Percentiles rank a stretch among this genome's conserved stretches.
These are phyloP conservation scores for Sporothrix pallida DNA, from an alignment of 2,329 filamentous ascomycete species.

Conservation along the genomic window DNA sequence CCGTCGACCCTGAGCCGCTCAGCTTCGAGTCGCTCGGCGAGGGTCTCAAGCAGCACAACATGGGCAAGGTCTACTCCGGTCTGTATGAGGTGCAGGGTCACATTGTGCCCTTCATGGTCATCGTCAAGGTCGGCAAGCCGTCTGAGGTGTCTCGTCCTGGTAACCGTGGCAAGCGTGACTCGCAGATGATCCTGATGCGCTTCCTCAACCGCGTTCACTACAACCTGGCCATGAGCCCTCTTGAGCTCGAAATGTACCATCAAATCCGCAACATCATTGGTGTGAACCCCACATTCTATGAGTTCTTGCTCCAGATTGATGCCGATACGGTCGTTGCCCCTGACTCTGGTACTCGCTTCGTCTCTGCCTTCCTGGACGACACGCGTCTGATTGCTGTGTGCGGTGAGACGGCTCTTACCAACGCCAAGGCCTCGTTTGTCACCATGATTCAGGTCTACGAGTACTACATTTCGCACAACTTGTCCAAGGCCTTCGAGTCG, in stretches of 20 bases:
- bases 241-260: constrained; percentile 98
- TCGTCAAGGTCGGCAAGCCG: constrained; percentile 97
- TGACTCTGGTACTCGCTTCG: constrained; percentile 90
- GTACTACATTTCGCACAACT: constrained; percentile 98
- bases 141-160: constrained; percentile 93
- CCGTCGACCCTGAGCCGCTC: constrained; percentile 90
- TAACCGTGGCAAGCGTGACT: constrained; percentile 99
- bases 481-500: constrained; percentile 96
- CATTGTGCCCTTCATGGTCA: constrained; percentile 94
- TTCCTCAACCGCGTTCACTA: constrained; percentile 99
- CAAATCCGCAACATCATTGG: constrained; percentile 99
- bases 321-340: constrained; percentile 92
- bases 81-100: constrained; percentile 97
- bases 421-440: constrained; percentile 89
- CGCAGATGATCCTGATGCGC: constrained; percentile 97
- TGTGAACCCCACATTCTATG: constrained; percentile 97
- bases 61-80: constrained; percentile 98
- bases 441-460: constrained; percentile 99
- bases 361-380: constrained; percentile 88
- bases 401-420: constrained; percentile 91
- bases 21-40: constrained; percentile 97
- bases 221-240: constrained; percentile 91
- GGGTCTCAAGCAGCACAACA: constrained; percentile 97
- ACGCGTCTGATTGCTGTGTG: constrained; percentile 92
- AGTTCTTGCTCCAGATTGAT: constrained; percentile 95